Evolutionary conservation across 169 alveolate genomes (phyloP).

Genomic region (Eimeria praecox): DNA sequence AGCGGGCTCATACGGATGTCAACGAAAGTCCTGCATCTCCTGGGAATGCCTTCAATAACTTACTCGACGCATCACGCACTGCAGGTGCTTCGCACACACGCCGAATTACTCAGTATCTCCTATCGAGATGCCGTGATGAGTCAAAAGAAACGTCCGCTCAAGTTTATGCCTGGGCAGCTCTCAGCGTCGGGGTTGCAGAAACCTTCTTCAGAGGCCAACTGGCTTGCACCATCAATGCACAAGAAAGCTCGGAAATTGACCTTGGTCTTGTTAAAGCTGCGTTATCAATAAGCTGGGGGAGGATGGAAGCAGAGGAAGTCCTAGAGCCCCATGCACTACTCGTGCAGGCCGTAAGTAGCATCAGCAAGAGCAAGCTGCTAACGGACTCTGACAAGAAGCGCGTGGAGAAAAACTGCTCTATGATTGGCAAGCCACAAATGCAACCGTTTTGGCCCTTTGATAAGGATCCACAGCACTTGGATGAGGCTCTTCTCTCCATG

Average conservation of each 20-base stretch:
- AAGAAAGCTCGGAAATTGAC: neutral
- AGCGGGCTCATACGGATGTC: conserved; percentile 18
- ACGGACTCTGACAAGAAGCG: conserved; percentile 40
- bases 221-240: conserved; percentile 21
- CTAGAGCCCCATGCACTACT: conserved; percentile 13
- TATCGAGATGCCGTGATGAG: conserved; percentile 49
- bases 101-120: conserved; percentile 10
- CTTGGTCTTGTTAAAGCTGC: conserved; percentile 52
- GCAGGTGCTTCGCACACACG: conserved; percentile 1
- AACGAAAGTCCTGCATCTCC: conserved; percentile 43
- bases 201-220: conserved; percentile 27
- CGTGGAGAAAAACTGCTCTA: conserved; percentile 26
- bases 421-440: conserved; percentile 10
- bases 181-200: conserved; percentile 39
- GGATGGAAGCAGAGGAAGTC: neutral
- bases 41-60: conserved; percentile 59
- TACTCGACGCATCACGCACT: conserved; percentile 22
- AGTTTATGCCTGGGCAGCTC: conserved; percentile 54
- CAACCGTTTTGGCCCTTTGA: conserved; percentile 18
- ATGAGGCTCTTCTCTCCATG: conserved; percentile 25
- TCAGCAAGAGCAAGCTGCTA: conserved; percentile 35
- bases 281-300: conserved; percentile 43
- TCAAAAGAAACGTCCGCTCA: neutral
- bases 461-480: neutral
- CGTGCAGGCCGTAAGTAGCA: neutral